These are phyloP conservation scores for Globisporangium yorkense DNA, from an alignment of 352 stramenopile species.

Conservation along the genomic window DNA sequence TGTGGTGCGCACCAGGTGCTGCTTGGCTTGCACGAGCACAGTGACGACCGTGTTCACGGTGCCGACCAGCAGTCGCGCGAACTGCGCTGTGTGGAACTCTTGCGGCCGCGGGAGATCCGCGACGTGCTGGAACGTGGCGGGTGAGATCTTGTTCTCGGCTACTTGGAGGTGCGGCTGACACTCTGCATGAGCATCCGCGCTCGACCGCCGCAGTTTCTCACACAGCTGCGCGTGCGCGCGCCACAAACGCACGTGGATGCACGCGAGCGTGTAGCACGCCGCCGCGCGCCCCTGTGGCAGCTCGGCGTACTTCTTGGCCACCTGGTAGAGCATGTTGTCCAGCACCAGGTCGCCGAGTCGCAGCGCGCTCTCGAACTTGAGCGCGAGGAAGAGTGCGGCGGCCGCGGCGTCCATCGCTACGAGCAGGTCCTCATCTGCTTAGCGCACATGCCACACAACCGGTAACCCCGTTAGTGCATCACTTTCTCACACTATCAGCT, in stretches of 20 bases:
- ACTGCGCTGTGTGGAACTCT: conserved; percentile 33
- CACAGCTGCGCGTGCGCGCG: conserved; percentile 22
- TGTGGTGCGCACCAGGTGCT: conserved; percentile 22
- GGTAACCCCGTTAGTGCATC: not conserved
- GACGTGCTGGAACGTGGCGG: conserved; percentile 15
- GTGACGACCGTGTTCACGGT: conserved; percentile 32
- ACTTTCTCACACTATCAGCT: not conserved
- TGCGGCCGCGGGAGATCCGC: conserved; percentile 38
- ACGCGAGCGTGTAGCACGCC: conserved; percentile 33
- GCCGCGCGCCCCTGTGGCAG: conserved; percentile 30
- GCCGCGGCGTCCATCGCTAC: conserved; percentile 46
- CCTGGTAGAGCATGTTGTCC: conserved; percentile 79
- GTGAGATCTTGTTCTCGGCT: conserved; percentile 7
- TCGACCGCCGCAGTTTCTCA: conserved; percentile 10
- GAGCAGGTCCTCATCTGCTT: conserved; percentile 21
- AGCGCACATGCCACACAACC: not conserved
- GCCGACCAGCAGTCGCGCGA: conserved; percentile 41
- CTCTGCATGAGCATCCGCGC: not conserved
- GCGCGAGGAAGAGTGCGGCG: conserved; percentile 46
- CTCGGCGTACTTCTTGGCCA: conserved; percentile 66
- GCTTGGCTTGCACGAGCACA: conserved; percentile 23
- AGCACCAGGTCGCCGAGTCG: conserved; percentile 54
- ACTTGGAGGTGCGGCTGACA: conserved; percentile 4
- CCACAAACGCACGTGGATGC: conserved; percentile 53
- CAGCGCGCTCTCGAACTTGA: conserved; percentile 32